These are phyloP conservation scores for Nicotiana tabacum DNA, from an alignment of 257 asterid genomes.

Conservation along the genomic window DNA sequence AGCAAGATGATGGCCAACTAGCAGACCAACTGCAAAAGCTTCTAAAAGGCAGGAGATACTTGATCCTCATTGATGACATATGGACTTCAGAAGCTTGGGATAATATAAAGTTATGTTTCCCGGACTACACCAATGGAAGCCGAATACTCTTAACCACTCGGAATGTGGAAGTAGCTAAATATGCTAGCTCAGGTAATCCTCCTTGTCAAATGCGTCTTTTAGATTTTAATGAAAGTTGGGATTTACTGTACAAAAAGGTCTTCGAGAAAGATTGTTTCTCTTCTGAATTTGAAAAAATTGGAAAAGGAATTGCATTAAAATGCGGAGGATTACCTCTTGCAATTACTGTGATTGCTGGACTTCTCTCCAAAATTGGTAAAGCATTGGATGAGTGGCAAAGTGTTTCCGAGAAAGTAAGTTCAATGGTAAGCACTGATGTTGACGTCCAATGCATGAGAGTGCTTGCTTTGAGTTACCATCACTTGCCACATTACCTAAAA, in stretches of 20 bases:
- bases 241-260: background rate
- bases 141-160: conserved; percentile 17
- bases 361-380: no score
- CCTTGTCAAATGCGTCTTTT: background rate
- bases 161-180: background rate
- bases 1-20: background rate
- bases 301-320: conserved; percentile 1
- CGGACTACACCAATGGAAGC: background rate
- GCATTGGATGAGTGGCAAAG: no score
- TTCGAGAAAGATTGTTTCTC: background rate
- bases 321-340: conserved; percentile 13
- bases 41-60: background rate
- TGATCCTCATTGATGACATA: conserved; percentile 17
- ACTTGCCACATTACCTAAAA: conserved; percentile 13
- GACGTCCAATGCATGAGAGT: background rate
- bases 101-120: background rate
- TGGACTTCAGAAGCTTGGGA: background rate
- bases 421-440: background rate
- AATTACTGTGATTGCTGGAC: background rate
- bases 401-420: no score
- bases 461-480: conserved; percentile 4
- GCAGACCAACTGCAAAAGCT: background rate
- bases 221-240: conserved; percentile 9
- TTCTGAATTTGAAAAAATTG: background rate
- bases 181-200: background rate